Base-by-base conservation (phyloP, 768 basidiomycete species). In the Boletus rufocinnamomeus region DNA sequence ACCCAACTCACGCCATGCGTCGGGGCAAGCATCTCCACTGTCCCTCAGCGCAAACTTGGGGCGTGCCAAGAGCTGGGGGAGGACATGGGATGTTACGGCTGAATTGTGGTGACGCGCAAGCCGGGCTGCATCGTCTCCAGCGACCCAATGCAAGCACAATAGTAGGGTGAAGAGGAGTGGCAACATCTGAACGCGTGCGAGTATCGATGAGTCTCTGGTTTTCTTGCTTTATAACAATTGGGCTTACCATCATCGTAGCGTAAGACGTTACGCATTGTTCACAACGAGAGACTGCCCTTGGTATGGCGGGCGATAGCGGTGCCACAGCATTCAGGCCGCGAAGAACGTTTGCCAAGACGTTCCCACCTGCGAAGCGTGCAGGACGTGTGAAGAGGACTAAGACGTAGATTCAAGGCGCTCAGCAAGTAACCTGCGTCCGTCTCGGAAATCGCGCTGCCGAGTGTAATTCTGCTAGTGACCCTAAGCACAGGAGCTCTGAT, bases 1-100 rank as follows among this genome's bases (percentile, higher is more conserved):
- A 17, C 1, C 4, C 1, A n/a, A 61, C 65, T 50, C 21, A 69
- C 68, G 49, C 7, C 9, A 66, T 35, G 63, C 65, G 6, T 19
- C 19, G 10, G 35, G 7, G 25, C 68, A 69, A 25, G 57, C 58
- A 14, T 37, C 56, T 1, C 45, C 45, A 16, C 27, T 49, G 14
- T 37, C 58, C 54, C 65, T 58, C 38, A 40, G 6, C 16, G 6
- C 32, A 37, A 66, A 55, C 44, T 60, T 62, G n/a, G 51, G 47
- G 17, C 46, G 43, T 10, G 27, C 43, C 50, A 69, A 43, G 52
- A 69, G 67, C 27, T 56, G 58, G 4, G 58, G 21, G 30, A 62
- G 47, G 25, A 55, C 46, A 13, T 41, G 27, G 0, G 57, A 8
- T 16, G 49, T 55, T 21, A 45, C n/a, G 28, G 59, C 61, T 1